Evolutionary conservation across 306 rosid genomes (phyloP).

Genomic region (Fragaria iinumae): DNA sequence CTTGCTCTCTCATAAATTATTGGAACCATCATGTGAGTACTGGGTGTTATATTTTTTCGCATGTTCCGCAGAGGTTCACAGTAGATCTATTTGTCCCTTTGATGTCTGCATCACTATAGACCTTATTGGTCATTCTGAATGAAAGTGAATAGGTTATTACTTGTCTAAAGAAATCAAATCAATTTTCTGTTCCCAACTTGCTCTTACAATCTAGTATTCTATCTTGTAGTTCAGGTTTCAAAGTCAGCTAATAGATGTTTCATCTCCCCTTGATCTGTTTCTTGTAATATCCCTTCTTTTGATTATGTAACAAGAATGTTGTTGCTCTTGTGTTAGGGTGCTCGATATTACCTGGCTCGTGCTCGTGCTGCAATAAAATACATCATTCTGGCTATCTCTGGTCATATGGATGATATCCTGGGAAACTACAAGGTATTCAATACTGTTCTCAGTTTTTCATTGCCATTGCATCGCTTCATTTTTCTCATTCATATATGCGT

Average conservation of each 20-base stretch:
- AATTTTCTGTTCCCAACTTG: background rate
- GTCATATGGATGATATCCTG: constrained; percentile 81
- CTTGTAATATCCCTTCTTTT: constrained; percentile 4
- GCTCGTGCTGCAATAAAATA: constrained; percentile 87
- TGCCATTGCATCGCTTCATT: background rate
- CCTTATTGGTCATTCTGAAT: background rate
- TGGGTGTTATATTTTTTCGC: background rate
- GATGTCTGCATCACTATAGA: background rate
- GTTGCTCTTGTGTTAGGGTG: constrained; percentile 50
- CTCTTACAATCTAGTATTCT: background rate
- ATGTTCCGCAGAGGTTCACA: background rate
- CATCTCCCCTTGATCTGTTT: background rate
- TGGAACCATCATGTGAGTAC: background rate
- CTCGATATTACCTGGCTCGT: constrained; percentile 49
- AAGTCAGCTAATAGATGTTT: background rate
- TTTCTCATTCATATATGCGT: background rate
- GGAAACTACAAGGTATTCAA: constrained; percentile 77
- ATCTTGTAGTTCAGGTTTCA: background rate
- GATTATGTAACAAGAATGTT: constrained; percentile 2
- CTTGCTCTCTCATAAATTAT: background rate
- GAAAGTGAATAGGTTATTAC: background rate
- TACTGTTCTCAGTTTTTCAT: background rate
- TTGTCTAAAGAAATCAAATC: background rate
- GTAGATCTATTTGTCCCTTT: background rate
- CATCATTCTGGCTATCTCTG: constrained; percentile 83